These are phyloP conservation scores for Cyclaneusma minus DNA, from an alignment of 2,329 filamentous ascomycete species.

Conservation along the genomic window DNA sequence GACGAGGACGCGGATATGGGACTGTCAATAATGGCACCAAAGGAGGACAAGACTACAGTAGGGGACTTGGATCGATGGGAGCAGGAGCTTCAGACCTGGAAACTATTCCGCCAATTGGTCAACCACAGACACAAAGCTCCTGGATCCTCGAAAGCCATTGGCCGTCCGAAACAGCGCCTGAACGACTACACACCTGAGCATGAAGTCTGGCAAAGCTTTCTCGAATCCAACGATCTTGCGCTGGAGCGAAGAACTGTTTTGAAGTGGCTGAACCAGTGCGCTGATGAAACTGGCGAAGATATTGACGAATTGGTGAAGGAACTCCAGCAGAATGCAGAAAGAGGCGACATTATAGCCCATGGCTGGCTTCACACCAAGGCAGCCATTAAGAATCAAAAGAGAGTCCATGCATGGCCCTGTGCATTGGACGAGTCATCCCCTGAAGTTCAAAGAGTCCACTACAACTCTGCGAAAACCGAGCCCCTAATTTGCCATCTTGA, in stretches of 20 bases:
- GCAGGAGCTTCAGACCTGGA: slow-evolving; percentile 81
- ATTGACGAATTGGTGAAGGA: slow-evolving; percentile 65
- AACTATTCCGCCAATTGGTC: slow-evolving; percentile 51
- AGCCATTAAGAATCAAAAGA: slow-evolving; percentile 80
- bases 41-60: slow-evolving; percentile 20
- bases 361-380: slow-evolving; percentile 89
- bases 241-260: slow-evolving; percentile 67
- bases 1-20: slow-evolving; percentile 30
- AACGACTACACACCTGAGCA: slow-evolving; percentile 41
- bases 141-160: slow-evolving; percentile 15
- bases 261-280: slow-evolving; percentile 72
- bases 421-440: slow-evolving; percentile 47
- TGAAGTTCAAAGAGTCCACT: slow-evolving; percentile 36
- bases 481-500: slow-evolving; percentile 76
- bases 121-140: slow-evolving; percentile 25
- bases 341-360: slow-evolving; percentile 68
- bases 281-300: slow-evolving; percentile 49
- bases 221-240: slow-evolving; percentile 56
- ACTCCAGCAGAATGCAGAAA: slow-evolving; percentile 59
- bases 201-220: slow-evolving; percentile 58
- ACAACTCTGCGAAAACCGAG: slow-evolving; percentile 41
- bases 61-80: slow-evolving; percentile 51
- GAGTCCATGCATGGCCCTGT: slow-evolving; percentile 51
- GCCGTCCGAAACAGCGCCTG: slow-evolving; percentile 12
- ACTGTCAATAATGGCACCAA: slow-evolving; percentile 8